Percentiles rank a stretch among this genome's conserved stretches.
Evolutionary conservation across 2,329 filamentous ascomycete species (phyloP).

Genomic region (Ophiostoma triangulosporum): DNA sequence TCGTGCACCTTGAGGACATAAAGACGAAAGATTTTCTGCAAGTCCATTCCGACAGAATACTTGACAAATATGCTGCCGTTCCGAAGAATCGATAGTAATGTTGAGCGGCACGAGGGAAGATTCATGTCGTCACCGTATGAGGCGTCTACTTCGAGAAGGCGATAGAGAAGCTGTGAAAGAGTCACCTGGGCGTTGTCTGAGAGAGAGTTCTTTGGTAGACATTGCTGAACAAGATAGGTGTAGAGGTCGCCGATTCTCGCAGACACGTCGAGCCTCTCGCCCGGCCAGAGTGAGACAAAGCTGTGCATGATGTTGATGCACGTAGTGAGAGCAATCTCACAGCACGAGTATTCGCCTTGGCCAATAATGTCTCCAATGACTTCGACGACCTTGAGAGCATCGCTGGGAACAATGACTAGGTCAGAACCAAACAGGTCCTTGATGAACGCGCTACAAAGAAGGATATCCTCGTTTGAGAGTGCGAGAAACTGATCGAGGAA

Average conservation of each 20-base stretch:
- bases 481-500: slow-evolving; percentile 38
- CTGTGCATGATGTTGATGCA: slow-evolving; percentile 56
- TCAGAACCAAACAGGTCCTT: slow-evolving; percentile 41
- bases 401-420: slow-evolving; percentile 32
- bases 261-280: slow-evolving; percentile 45
- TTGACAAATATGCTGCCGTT: slow-evolving; percentile 58
- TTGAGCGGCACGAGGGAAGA: slow-evolving; percentile 50
- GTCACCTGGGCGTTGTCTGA: slow-evolving; percentile 55
- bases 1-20: slow-evolving; percentile 78
- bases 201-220: slow-evolving; percentile 53
- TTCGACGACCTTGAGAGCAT: slow-evolving; percentile 34
- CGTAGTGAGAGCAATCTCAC: slow-evolving; percentile 56
- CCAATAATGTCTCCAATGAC: slow-evolving; percentile 38
- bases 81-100: slow-evolving; percentile 58
- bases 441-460: slow-evolving; percentile 36
- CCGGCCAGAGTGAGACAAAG: slow-evolving; percentile 50
- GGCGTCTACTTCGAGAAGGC: slow-evolving; percentile 52
- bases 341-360: slow-evolving; percentile 51
- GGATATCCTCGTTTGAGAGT: slow-evolving; percentile 37
- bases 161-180: slow-evolving; percentile 55
- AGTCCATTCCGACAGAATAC: slow-evolving; percentile 54
- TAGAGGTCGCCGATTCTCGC: slow-evolving; percentile 64
- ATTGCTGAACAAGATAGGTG: slow-evolving; percentile 55
- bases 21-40: slow-evolving; percentile 64
- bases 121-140: slow-evolving; percentile 49